These are phyloP conservation scores for Pythium folliculosum DNA, from an alignment of 352 stramenopile species.

Conservation along the genomic window DNA sequence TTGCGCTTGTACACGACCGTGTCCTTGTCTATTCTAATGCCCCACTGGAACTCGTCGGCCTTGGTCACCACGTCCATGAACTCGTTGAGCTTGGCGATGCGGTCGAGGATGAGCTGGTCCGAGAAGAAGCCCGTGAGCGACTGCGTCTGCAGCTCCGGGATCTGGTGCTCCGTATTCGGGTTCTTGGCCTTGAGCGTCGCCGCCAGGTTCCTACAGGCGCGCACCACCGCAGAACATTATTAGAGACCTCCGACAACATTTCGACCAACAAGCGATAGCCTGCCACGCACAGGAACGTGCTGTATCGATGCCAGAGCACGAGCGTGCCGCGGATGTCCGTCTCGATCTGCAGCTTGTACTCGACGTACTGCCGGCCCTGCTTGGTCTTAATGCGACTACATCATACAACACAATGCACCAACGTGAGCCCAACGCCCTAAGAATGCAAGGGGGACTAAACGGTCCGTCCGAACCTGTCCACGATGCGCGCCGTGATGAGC, in stretches of 20 bases:
- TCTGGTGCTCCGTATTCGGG: slow-evolving; percentile 65
- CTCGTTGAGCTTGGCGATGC: slow-evolving; percentile 85
- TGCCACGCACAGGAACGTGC: slow-evolving; percentile 78
- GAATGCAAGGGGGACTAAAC: background rate
- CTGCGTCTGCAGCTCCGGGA: slow-evolving; percentile 83
- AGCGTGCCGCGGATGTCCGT: slow-evolving; percentile 86
- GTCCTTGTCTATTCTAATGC: slow-evolving; percentile 90
- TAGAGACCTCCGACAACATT: background rate
- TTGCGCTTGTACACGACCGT: slow-evolving; percentile 90
- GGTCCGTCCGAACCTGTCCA: slow-evolving; percentile 58
- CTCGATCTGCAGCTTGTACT: slow-evolving; percentile 89
- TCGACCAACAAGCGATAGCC: too few relatives aligned
- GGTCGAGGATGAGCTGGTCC: slow-evolving; percentile 84
- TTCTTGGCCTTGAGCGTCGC: slow-evolving; percentile 85
- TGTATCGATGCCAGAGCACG: slow-evolving; percentile 89
- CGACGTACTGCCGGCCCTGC: slow-evolving; percentile 84
- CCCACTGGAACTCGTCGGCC: slow-evolving; percentile 86
- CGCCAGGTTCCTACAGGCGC: slow-evolving; percentile 58
- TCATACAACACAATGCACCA: background rate
- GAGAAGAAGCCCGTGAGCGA: slow-evolving; percentile 83
- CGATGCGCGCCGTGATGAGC: slow-evolving; percentile 80
- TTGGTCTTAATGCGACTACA: slow-evolving; percentile 79
- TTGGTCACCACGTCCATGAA: slow-evolving; percentile 86
- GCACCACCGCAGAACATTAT: background rate
- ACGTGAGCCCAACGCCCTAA: background rate